phyloP scores from a whole-genome alignment of 2,329 filamentous ascomycete species.

The Corynespora cassiicola region DNA sequence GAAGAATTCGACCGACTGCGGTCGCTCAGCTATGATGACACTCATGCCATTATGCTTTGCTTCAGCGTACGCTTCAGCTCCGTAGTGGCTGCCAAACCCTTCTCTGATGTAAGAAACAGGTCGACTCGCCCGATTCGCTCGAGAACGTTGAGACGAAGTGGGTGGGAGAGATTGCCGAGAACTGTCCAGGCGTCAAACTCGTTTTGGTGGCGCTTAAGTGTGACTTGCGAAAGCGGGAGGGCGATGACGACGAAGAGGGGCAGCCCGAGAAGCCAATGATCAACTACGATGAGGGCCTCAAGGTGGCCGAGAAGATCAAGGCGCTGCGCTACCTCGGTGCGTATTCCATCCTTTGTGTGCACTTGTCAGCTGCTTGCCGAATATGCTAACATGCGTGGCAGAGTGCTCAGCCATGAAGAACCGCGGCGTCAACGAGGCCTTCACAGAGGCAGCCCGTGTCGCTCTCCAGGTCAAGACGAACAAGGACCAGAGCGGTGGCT shows the following conservation, averaged over 20 bases:
- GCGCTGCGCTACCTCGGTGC: conserved; percentile 87
- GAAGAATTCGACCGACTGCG: conserved; percentile 98
- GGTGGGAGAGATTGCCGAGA: conserved; percentile 97
- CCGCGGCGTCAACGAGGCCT: conserved; percentile 96
- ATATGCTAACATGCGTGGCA: conserved; percentile 36
- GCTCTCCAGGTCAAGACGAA: conserved; percentile 69
- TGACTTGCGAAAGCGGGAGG: conserved; percentile 81
- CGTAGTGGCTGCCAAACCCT: background rate
- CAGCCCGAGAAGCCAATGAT: conserved; percentile 69
- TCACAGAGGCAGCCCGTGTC: conserved; percentile 95
- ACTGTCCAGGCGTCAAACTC: conserved; percentile 93
- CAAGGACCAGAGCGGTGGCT: conserved; percentile 54
- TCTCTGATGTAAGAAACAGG: conserved; percentile 45
- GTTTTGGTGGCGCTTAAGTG: conserved; percentile 97
- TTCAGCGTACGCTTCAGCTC: conserved; percentile 65
- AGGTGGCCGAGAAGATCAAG: conserved; percentile 89
- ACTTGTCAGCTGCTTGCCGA: conserved; percentile 3
- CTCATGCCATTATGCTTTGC: conserved; percentile 98
- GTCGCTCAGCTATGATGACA: conserved; percentile 96
- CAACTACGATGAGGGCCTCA: conserved; percentile 88
- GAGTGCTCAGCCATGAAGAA: conserved; percentile 99
- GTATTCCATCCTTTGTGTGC: conserved; percentile 28
- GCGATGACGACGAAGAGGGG: conserved; percentile 61
- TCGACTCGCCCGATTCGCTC: conserved; percentile 93
- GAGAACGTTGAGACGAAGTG: conserved; percentile 99